Evolutionary conservation across 1,139 yeast genomes (phyloP).

Genomic region (Nakaseomyces kungkrabaensis): DNA sequence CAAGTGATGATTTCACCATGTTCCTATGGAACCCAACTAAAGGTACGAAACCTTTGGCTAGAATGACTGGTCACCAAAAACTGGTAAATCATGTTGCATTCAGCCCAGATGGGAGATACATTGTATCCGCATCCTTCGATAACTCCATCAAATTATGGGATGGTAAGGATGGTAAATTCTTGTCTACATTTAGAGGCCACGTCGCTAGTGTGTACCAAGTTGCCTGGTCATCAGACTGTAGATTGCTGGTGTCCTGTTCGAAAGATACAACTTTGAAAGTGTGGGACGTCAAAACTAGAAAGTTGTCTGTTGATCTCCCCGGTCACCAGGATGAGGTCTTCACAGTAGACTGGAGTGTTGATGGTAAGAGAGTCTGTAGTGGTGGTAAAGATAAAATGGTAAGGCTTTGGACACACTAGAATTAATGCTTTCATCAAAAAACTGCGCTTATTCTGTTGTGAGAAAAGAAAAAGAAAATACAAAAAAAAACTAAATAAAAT

Average conservation of each 20-base stretch:
- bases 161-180: slow-evolving; percentile 81
- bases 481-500: neutral
- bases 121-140: slow-evolving; percentile 92
- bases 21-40: slow-evolving; percentile 89
- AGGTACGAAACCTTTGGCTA: slow-evolving; percentile 68
- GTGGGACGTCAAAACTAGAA: slow-evolving; percentile 87
- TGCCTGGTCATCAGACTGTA: slow-evolving; percentile 96
- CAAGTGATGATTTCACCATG: slow-evolving; percentile 97
- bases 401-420: slow-evolving; percentile 76
- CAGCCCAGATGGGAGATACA: slow-evolving; percentile 87
- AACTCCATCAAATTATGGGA: slow-evolving; percentile 95
- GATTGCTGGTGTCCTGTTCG: slow-evolving; percentile 84
- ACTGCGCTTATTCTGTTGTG: too few species aligned
- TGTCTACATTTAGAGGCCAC: slow-evolving; percentile 89
- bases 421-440: neutral
- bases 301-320: slow-evolving; percentile 79
- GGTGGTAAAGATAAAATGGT: slow-evolving; percentile 97
- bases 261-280: slow-evolving; percentile 95
- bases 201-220: slow-evolving; percentile 97
- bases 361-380: slow-evolving; percentile 84
- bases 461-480: too few species aligned
- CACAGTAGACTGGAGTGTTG: slow-evolving; percentile 97
- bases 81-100: slow-evolving; percentile 91
- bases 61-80: slow-evolving; percentile 98
- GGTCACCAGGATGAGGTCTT: slow-evolving; percentile 94